Percentiles rank a stretch among this genome's conserved stretches.
Evolutionary conservation across 1,284 basidiomycete genomes (phyloP).

Genomic region (Pseudozyma flocculosa): DNA sequence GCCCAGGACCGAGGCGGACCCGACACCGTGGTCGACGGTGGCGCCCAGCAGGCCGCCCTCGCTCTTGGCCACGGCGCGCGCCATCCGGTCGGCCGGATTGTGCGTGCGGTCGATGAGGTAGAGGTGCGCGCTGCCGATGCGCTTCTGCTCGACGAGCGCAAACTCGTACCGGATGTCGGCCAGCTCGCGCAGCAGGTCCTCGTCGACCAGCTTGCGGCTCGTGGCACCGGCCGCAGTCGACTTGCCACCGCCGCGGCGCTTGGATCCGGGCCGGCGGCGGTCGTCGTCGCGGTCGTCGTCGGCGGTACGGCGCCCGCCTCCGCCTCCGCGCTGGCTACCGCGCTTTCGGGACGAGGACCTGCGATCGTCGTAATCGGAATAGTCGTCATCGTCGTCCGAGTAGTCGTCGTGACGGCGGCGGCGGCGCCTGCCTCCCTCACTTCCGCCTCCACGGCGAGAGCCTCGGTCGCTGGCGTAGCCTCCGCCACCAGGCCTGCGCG

Average conservation of each 20-base stretch:
- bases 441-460: slow-evolving; percentile 12
- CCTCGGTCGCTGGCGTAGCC: slow-evolving; percentile 2
- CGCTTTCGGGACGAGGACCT: background rate
- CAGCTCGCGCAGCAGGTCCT: slow-evolving; percentile 49
- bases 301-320: background rate
- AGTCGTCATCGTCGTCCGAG: slow-evolving; percentile 27
- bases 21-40: background rate
- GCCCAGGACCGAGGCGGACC: background rate
- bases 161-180: slow-evolving; percentile 40
- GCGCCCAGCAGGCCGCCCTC: slow-evolving; percentile 13
- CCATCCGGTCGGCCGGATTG: slow-evolving; percentile 45
- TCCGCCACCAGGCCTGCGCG: slow-evolving; percentile 1
- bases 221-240: slow-evolving; percentile 9
- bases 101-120: slow-evolving; percentile 47
- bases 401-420: slow-evolving; percentile 1
- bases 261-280: background rate
- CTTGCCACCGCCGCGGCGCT: too few relatives aligned
- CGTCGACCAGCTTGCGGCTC: slow-evolving; percentile 37
- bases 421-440: too few relatives aligned
- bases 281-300: slow-evolving; percentile 4
- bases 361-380: slow-evolving; percentile 2
- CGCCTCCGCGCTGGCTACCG: slow-evolving; percentile 2
- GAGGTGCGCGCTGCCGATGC: slow-evolving; percentile 36
- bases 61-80: slow-evolving; percentile 29
- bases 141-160: slow-evolving; percentile 29